Percentiles rank a stretch among this genome's conserved stretches.
These are phyloP conservation scores for Trichoderma sp. DNA, from an alignment of 2,329 filamentous ascomycete species.

Conservation along the genomic window DNA sequence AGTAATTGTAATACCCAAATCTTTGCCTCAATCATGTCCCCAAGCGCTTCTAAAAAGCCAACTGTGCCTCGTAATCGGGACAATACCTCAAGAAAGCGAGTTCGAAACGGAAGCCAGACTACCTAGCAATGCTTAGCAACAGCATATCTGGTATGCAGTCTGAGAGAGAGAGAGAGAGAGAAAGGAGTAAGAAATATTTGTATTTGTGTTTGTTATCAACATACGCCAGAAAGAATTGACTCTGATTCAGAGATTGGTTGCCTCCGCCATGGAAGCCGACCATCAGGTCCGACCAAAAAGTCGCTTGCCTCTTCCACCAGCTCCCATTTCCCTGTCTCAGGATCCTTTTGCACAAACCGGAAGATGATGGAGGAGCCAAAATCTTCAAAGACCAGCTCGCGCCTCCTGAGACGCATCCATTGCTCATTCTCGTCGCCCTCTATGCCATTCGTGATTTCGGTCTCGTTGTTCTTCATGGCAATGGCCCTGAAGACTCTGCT, in stretches of 20 bases:
- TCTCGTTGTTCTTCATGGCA: constrained; percentile 36
- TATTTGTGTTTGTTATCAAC: constrained; percentile 17
- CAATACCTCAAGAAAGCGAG: background rate
- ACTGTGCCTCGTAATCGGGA: background rate
- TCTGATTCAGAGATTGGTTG: constrained; percentile 37
- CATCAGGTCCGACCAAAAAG: constrained; percentile 31
- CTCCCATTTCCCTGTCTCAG: constrained; percentile 34
- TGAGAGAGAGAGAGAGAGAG: background rate
- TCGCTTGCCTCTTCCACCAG: constrained; percentile 39
- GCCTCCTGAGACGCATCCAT: constrained; percentile 38
- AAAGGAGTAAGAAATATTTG: background rate
- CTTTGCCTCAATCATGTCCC: background rate
- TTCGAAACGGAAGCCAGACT: background rate
- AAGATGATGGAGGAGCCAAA: constrained; percentile 38
- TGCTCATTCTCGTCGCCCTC: constrained; percentile 37
- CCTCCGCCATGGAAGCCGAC: constrained; percentile 34
- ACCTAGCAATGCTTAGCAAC: background rate
- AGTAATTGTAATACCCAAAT: background rate
- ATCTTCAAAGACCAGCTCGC: constrained; percentile 41
- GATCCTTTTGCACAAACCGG: constrained; percentile 35
- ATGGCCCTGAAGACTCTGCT: constrained; percentile 41
- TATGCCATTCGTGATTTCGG: constrained; percentile 33
- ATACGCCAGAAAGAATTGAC: constrained; percentile 32
- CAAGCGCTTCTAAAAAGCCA: background rate
- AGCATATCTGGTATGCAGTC: background rate